Evolutionary conservation across 169 alveolate species (phyloP), one percentile per base, ranked within the genome.

Genomic region (Plasmodium falciparum): DNA sequence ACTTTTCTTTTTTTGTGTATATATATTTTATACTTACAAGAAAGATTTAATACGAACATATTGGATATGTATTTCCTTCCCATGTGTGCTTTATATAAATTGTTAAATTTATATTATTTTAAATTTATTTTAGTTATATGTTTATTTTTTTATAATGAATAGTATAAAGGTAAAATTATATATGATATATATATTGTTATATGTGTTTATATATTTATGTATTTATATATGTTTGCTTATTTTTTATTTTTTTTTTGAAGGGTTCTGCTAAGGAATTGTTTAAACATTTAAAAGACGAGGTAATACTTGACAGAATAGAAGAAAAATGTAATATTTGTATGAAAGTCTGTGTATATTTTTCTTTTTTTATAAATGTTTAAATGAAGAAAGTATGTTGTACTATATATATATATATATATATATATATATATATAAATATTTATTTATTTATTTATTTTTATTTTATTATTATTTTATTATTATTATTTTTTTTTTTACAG

Each of bases 181-280:
- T 56, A 56, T 22, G 17, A 56, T 56, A 13, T 56, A 56, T 17
- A 56, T 26, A 22, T 62, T 39, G 12, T 54, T 24, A 56, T 61
- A 58, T 54, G 20, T 74, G 2, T 61, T 63, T 17, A 56, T 75
- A 62, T 75, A 17, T 29, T n/a, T 43, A 61, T 66, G 6, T 43
- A 1, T 15, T 43, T 39, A 39, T n/a, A 22, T 33, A 17, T 56
- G 11, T 56, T 66, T 67, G 13, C 43, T 49, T 20, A 12, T 11
- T 78, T 47, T 50, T 80, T 47, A 66, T 78, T 66, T 71, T 66
- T 26, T 66, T n/a, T 72, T 72, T 73, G 59, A 83, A 83, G 91
- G 65, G 83, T 43, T 69, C 91, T 33, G 75, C 91, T 49, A 83
- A 83, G 26, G 91, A 83, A 50, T 43, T 73, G 26, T 83, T 67